These are phyloP conservation scores for Austroboletus niveus DNA, from an alignment of 1,284 basidiomycete genomes.

Conservation along the genomic window DNA sequence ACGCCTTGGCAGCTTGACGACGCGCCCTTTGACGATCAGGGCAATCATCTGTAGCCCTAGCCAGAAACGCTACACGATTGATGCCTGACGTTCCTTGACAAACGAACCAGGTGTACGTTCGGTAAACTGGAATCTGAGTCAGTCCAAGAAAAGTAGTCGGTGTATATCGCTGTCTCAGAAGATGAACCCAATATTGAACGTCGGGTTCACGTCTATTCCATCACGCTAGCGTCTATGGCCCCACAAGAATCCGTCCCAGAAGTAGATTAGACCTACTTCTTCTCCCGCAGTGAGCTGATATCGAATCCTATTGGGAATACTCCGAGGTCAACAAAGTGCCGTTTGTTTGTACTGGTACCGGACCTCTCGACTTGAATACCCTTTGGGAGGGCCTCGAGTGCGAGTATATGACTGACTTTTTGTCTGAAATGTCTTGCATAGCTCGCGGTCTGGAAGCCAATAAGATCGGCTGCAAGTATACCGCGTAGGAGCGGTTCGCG, in stretches of 20 bases:
- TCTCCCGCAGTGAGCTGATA: constrained; percentile 64
- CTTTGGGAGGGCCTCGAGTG: constrained; percentile 80
- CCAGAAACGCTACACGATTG: constrained; percentile 84
- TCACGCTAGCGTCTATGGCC: constrained; percentile 9
- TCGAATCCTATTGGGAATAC: constrained; percentile 92
- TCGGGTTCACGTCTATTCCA: constrained; percentile 62
- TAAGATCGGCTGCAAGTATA: constrained; percentile 69
- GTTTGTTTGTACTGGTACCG: constrained; percentile 14
- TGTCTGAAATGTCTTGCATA: constrained; percentile 79
- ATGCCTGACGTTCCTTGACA: constrained; percentile 83
- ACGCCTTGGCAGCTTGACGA: constrained; percentile 84
- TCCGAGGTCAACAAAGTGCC: constrained; percentile 78
- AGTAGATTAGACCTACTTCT: constrained; percentile 47
- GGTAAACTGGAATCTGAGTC: constrained; percentile 58
- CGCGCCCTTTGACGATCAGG: constrained; percentile 75
- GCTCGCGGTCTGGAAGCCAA: constrained; percentile 86
- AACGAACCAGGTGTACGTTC: constrained; percentile 85
- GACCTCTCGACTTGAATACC: constrained; percentile 62
- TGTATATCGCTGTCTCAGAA: constrained; percentile 55
- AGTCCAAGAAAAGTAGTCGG: not conserved
- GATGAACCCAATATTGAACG: constrained; percentile 78
- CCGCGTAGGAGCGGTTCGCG: constrained; percentile 67
- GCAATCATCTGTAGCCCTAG: constrained; percentile 43
- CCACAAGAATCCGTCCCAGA: constrained; percentile 3
- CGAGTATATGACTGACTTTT: constrained; percentile 79